phyloP scores from a whole-genome alignment of 208 protist species.

The Crithidia thermophila region DNA sequence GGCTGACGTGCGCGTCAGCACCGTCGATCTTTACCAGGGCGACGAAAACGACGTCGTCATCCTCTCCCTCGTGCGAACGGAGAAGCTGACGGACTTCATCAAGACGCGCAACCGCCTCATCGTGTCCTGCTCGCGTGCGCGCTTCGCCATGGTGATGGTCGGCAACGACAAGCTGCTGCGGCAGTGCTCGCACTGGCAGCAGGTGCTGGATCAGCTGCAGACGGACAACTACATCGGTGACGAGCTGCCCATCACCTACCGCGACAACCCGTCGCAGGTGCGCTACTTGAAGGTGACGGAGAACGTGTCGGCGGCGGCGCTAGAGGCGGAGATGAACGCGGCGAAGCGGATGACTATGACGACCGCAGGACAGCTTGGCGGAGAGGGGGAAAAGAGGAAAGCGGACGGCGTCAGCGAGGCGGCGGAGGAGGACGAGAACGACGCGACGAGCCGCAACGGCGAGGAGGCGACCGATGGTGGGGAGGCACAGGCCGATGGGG shows the following conservation, averaged over 20 bases:
- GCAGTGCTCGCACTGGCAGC: conserved; percentile 77
- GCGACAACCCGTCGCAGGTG: conserved; percentile 33
- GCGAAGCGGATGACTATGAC: conserved; percentile 1
- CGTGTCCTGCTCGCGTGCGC: conserved; percentile 94
- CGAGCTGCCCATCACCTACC: conserved; percentile 67
- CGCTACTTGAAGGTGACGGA: conserved; percentile 32
- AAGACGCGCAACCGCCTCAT: conserved; percentile 93
- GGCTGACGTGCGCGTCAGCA: conserved; percentile 82
- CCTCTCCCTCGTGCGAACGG: conserved; percentile 93
- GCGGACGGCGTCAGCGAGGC: neutral
- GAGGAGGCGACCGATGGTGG: neutral
- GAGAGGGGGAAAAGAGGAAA: neutral
- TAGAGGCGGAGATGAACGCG: conserved; percentile 37
- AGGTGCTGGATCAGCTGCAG: conserved; percentile 68
- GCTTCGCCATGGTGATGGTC: conserved; percentile 89
- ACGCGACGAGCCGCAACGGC: neutral
- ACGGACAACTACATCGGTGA: conserved; percentile 61
- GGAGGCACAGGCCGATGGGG: neutral
- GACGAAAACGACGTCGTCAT: conserved; percentile 96
- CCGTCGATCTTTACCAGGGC: conserved; percentile 96
- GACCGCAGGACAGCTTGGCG: neutral
- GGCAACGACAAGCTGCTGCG: conserved; percentile 81
- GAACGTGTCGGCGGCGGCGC: conserved; percentile 31
- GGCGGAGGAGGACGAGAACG: neutral
- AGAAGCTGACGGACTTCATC: conserved; percentile 95